Base-by-base conservation (phyloP, 495 filamentous ascomycete species). In the Neurospora sp. region DNA sequence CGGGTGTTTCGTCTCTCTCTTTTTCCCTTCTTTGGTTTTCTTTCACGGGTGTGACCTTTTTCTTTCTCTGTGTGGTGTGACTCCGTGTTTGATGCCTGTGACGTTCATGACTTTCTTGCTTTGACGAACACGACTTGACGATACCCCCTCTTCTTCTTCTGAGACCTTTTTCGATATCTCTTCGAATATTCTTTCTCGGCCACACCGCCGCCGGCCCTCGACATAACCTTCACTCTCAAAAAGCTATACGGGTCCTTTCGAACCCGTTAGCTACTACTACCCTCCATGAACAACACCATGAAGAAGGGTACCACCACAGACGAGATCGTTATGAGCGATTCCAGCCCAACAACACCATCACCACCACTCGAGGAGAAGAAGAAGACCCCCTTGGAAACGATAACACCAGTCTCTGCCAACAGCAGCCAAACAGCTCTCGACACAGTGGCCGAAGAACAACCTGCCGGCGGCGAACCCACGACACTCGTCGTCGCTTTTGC, bases 401-500 rank as follows among this genome's bases (percentile, higher is more conserved):
- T 18, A 65, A 65, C 53, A 37, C 27, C 53, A 37, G 53, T 65
- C 53, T 65, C 53, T 3, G 53, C 53, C 53, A 65, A 35, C 53
- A 65, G 53, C 53, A 65, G 53, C 14, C 27, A 35, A 18, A 65
- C 53, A 31, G 53, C 14, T 7, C 53, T 65, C 53, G 53, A 65
- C 22, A 9, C 27, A 9, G 53, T 27, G 5, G 53, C 12, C 2
- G 53, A 65, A 5, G 12, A 35, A 8, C 53, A 16, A 35, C 1
- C 53, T 8, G 12, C 22, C 6, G 53, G 27, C 6, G 27, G 53
- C 53, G 53, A 65, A 65, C 53, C 53, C 22, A 65, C 53, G 53
- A 65, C 53, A 18, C 53, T 65, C 59, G 22, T 77, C 35, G 71
- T 77, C 61, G 73, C 74, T 14, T 80, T 78, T 48, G 72, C 59